Conservation (phyloP, 129 eudicot genomes). For the Chrysanthemum makinoi region DNA sequence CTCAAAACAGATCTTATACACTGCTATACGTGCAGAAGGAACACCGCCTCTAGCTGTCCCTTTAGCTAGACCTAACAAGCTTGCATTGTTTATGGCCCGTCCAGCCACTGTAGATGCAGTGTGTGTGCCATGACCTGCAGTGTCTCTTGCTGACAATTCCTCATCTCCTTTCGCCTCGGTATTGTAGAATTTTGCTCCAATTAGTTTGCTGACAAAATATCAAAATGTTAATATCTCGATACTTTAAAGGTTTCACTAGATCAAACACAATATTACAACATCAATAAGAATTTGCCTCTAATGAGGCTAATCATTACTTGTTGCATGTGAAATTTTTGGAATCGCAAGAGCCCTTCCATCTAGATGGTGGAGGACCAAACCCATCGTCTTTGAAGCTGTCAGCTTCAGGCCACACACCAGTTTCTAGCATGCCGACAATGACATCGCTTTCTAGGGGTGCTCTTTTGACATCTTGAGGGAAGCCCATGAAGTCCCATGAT, state of each 20-base stretch:
- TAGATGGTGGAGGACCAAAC: conserved; percentile 49
- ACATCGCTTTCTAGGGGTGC: conserved; percentile 42
- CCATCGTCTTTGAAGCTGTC: conserved; percentile 48
- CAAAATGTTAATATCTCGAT: neutral
- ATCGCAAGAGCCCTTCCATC: conserved; percentile 53
- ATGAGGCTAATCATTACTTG: conserved; percentile 27
- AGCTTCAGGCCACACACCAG: conserved; percentile 56
- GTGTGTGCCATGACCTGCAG: conserved; percentile 76
- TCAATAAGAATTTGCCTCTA: too few relatives aligned
- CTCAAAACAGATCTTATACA: conserved; percentile 58
- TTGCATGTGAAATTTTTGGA: conserved; percentile 52
- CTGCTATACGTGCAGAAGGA: conserved; percentile 72
- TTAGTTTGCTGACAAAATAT: conserved; percentile 46
- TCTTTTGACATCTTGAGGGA: conserved; percentile 33
- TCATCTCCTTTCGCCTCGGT: conserved; percentile 13
- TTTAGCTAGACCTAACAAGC: conserved; percentile 47
- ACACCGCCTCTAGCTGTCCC: conserved; percentile 76
- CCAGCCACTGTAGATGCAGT: conserved; percentile 80
- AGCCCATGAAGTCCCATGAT: conserved; percentile 73
- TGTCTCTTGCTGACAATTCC: conserved; percentile 51
- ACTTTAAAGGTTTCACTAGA: too few relatives aligned
- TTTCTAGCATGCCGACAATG: conserved; percentile 48
- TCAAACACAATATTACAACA: too few relatives aligned
- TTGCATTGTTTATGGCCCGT: conserved; percentile 37
- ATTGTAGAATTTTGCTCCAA: conserved; percentile 58